Base-by-base conservation (phyloP, 2,329 filamentous ascomycete genomes). In the Alternaria metachromatica region DNA sequence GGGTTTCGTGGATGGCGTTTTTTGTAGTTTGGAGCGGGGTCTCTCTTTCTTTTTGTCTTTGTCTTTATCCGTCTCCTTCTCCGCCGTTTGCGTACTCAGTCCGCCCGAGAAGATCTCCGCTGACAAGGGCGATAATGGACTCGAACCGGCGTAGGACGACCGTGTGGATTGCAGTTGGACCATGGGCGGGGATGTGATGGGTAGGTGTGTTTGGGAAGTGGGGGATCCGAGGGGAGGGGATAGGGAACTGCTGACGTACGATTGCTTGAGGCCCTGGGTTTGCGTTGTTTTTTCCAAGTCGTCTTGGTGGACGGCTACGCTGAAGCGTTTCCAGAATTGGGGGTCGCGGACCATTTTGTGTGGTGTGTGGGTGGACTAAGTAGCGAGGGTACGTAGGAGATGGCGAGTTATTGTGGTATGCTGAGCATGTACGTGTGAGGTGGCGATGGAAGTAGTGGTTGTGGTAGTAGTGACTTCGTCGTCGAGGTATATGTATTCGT, bases 301-400 rank as follows among this genome's bases (percentile, higher is more conserved):
- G 67, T 88, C 85, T 55, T 82, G 76, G 72, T 88, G 87, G 1
- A 88, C 85, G 41, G 87, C 87, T 55, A 82, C 76, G 63, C 85
- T 87, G 80, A 89, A 89, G 70, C 87, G 85, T 60, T 84, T 83
- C 87, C 87, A 89, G 79, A 89, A 89, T 53, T 81, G 82, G 23
- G 87, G 87, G 71, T 89, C 87, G 65, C 83, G 84, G 62, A 86
- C 82, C 84, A 86, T 86, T 55, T 50, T 74, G 53, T 33, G 41
- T 33, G 12, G 43, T 45, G 43, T 26, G 53, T 51, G 49, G 20
- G 41, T 18, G 55, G 56, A n/a, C 21, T 51, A 56, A 41, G 30
- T 30, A 49, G 21, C 15, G 37, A 30, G 13, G 10, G 18, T 18
- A 25, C 5, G 18, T 15, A 48, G 30, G 55, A 49, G 50, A 28